These are phyloP conservation scores for Ashbya aceris DNA, from an alignment of 1,139 yeast genomes.

Conservation along the genomic window DNA sequence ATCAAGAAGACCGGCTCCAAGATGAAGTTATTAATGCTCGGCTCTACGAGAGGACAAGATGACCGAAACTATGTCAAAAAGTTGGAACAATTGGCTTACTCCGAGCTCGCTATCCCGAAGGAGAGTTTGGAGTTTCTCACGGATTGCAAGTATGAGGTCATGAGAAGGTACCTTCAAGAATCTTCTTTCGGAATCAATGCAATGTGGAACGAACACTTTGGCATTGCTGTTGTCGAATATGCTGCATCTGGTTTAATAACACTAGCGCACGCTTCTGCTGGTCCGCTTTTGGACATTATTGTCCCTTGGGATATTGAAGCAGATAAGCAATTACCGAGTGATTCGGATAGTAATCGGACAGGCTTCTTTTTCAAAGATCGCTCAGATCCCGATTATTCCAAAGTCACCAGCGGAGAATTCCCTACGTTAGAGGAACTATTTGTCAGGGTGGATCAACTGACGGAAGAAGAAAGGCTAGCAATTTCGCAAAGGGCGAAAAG, in stretches of 20 bases:
- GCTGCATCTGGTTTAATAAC: slow-evolving; percentile 83
- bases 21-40: slow-evolving; percentile 56
- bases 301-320: slow-evolving; percentile 40
- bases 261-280: slow-evolving; percentile 87
- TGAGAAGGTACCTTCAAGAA: slow-evolving; percentile 44
- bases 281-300: slow-evolving; percentile 84
- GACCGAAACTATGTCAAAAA: slow-evolving; percentile 54
- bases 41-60: slow-evolving; percentile 65
- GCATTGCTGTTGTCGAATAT: slow-evolving; percentile 94
- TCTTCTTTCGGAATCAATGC: slow-evolving; percentile 81
- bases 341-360: slow-evolving; percentile 34
- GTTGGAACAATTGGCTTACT: slow-evolving; percentile 38
- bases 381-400: slow-evolving; percentile 49
- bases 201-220: slow-evolving; percentile 99
- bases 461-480: slow-evolving; percentile 32
- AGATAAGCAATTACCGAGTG: slow-evolving; percentile 22
- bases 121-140: slow-evolving; percentile 55
- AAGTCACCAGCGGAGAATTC: slow-evolving; percentile 24
- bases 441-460: slow-evolving; percentile 34
- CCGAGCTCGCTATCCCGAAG: slow-evolving; percentile 38
- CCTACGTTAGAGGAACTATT: slow-evolving; percentile 42
- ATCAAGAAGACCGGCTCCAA: slow-evolving; percentile 9
- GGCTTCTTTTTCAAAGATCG: slow-evolving; percentile 70
- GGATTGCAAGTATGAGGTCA: slow-evolving; percentile 64
- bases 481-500: slow-evolving; percentile 46